phyloP scores from a whole-genome alignment of 225 moss, liverwort and hornwort species.

The Polytrichum formosum region DNA sequence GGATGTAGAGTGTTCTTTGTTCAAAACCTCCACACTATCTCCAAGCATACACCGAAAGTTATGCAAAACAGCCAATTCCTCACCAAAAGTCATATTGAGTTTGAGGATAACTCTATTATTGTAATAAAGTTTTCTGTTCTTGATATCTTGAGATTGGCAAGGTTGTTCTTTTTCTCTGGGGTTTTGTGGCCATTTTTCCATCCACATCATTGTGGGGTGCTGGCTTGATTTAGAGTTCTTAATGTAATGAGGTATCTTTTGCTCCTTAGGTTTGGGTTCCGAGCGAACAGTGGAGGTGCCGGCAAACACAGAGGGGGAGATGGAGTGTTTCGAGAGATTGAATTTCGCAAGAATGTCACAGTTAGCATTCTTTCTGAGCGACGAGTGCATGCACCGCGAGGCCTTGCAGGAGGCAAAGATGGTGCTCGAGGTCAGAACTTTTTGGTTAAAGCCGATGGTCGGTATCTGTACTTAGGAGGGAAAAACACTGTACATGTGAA shows the following conservation, averaged over 20 bases:
- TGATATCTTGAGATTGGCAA: no score
- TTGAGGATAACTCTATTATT: no score
- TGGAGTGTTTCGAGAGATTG: conserved; percentile 87
- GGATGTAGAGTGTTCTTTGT: no score
- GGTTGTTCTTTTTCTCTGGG: no score
- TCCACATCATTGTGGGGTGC: neutral
- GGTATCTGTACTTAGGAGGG: conserved; percentile 80
- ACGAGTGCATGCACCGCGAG: conserved; percentile 89
- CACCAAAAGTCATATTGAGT: no score
- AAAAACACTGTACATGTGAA: conserved; percentile 86
- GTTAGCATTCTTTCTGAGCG: conserved; percentile 96
- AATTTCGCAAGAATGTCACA: conserved; percentile 81
- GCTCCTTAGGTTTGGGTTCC: conserved; percentile 66
- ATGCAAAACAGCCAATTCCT: no score
- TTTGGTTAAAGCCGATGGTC: conserved; percentile 74
- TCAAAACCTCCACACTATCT: no score
- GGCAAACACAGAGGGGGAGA: conserved; percentile 84
- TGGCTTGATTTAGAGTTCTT: neutral
- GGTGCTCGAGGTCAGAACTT: conserved; percentile 81
- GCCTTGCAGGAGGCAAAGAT: conserved; percentile 72
- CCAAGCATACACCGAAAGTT: no score
- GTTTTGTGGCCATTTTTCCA: no score
- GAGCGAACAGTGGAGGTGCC: conserved; percentile 82
- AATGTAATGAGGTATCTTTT: conserved; percentile 1
- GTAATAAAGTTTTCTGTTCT: no score